Base-by-base conservation (phyloP, 306 rosid genomes). In the Notholithocarpus densiflorus region DNA sequence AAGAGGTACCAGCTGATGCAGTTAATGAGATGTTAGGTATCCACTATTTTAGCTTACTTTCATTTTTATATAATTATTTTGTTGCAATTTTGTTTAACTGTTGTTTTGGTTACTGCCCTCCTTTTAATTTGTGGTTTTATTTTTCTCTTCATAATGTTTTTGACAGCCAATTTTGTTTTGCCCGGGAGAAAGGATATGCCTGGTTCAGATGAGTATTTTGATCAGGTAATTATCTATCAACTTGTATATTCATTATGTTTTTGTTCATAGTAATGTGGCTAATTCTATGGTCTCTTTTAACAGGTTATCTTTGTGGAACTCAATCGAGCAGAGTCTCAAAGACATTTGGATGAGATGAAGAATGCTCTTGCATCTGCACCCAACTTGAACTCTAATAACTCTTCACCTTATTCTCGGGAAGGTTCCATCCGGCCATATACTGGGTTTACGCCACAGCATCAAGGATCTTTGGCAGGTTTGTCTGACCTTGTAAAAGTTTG, bases 291-390 rank as follows among this genome's bases (percentile, higher is more conserved):
- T 77, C 78, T 83, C 54, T 73, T 79, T 82, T 60, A 32, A 54
- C 53, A 90, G 92, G 92, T 86, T 75, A 70, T 86, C 74, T 90
- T 86, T 75, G 92, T 77, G 57, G 94, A 90, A 79, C 86, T 90
- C 59, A 82, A 86, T 73, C 85, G 43, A 27, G 80, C 79, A 31
- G 90, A 88, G 71, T 86, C 90, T 29, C 79, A 81, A 77, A 82
- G 82, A 77, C 80, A 72, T 79, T 72, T 88, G 86, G 88, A 88
- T 82, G 78, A 80, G 87, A 90, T 88, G 89, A 86, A 84, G 80
- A 78, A 40, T 77, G 80, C 76, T 66, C 56, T 81, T 21, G 40
- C 79, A 21, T 31, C 56, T 59, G 7, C 20, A 52, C 34, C 87
- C 40, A 77, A 70, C 24, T 21, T 77, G 40, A 68, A 53, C 34